Conservation (phyloP, 2,329 filamentous ascomycete genomes). For the Microdochium nivale region DNA sequence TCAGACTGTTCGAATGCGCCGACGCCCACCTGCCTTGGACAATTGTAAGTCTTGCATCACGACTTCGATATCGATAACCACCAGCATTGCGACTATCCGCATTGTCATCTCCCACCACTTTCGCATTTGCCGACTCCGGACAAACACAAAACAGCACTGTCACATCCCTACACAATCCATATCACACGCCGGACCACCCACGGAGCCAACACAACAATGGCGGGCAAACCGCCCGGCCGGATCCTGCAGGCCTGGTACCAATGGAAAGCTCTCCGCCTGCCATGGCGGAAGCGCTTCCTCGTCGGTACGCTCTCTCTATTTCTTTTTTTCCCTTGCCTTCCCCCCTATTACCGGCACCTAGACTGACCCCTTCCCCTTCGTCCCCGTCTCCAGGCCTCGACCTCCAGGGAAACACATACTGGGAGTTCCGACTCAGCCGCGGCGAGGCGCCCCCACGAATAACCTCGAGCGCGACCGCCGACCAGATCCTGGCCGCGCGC, state of each 20-base stretch:
- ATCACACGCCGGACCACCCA: no score
- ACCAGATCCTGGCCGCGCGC: slow-evolving; percentile 23
- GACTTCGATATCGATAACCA: background rate
- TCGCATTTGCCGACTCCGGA: no score
- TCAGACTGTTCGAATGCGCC: no score
- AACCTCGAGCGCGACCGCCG: slow-evolving; percentile 12
- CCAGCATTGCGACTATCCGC: no score
- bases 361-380: background rate
- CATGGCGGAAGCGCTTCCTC: slow-evolving; percentile 56
- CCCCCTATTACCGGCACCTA: no score
- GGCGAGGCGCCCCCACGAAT: slow-evolving; percentile 14
- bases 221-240: slow-evolving; percentile 26
- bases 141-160: background rate
- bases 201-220: slow-evolving; percentile 24
- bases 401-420: slow-evolving; percentile 59
- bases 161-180: background rate
- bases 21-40: background rate
- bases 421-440: slow-evolving; percentile 52
- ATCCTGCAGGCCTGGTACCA: slow-evolving; percentile 41
- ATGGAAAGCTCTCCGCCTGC: slow-evolving; percentile 54
- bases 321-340: background rate
- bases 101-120: background rate
- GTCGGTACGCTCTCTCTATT: slow-evolving; percentile 28
- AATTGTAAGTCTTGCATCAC: slow-evolving; percentile 1
- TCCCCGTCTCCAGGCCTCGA: slow-evolving; percentile 42